Base-by-base conservation (phyloP, 139 green algal genomes). In the Micractinium conductrix region DNA sequence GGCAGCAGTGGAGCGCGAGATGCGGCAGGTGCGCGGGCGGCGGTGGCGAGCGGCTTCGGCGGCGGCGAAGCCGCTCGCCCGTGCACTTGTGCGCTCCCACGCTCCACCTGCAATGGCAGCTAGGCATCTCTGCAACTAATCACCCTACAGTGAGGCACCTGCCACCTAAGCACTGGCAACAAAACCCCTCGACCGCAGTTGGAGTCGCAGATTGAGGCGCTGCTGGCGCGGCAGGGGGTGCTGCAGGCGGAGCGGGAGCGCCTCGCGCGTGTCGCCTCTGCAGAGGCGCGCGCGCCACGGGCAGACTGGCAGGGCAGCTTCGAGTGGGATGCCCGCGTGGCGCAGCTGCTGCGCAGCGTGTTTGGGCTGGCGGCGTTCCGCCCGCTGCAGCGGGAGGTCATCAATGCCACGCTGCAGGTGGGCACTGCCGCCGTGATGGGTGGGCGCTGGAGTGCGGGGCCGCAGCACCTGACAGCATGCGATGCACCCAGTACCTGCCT, bases 361-460 rank as follows among this genome's bases (percentile, higher is more conserved):
- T 95, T 95, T 81, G 72, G 74, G 16, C 81, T 95, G 40, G 7
- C n/a, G 0, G 26, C 33, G 3, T 95, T 93, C 88, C 90, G 92
- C 74, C 92, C 91, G 8, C 73, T 94, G 68, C 93, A 96, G 86
- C 85, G 80, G 3, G 91, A 95, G 85, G 89, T 96, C 9, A 95
- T 96, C 71, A 96, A 96, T 76, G 93, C 92, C 30, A 93, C 83
- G 28, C 50, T 80, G 50, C 83, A 91, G 63, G 93, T 70, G 74
- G 19, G 74, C 35, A 48, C 74, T 80, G 74, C 17, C 50, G 6
- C 63, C 28, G 14, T 22, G 17, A 12, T 44, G 33, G 5, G 7
- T 62, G 28, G 43, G 68, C 17, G 38, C 68, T 71, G 7, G 62
- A 22, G 38, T 70, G 63, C n/a, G n/a, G n/a, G n/a, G n/a, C n/a